Evolutionary conservation across 179 eudicot genomes (phyloP).

Genomic region (Silene vulgaris): DNA sequence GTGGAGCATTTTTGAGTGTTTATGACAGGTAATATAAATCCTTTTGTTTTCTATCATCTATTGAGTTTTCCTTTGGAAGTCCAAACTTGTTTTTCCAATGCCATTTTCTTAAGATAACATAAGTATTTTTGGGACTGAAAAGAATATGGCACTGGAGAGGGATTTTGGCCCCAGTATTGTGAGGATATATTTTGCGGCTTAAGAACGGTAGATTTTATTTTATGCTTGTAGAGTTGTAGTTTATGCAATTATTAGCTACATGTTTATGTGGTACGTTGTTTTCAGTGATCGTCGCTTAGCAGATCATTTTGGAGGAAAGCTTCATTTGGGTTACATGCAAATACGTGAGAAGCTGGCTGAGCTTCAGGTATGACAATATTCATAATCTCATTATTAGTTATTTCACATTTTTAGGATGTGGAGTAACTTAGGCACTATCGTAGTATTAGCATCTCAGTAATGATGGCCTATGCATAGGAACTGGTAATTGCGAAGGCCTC

Average conservation of each 20-base stretch:
- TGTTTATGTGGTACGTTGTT: slow-evolving; percentile 21
- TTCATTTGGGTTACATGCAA: slow-evolving; percentile 97
- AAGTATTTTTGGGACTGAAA: neutral
- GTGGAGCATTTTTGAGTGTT: slow-evolving; percentile 98
- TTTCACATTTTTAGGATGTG: neutral
- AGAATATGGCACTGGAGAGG: neutral
- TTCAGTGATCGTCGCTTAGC: slow-evolving; percentile 96
- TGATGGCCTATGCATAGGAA: neutral
- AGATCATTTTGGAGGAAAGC: slow-evolving; percentile 99
- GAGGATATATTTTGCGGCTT: slow-evolving; percentile 88
- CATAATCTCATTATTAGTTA: neutral
- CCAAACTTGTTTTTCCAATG: neutral
- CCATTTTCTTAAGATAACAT: neutral
- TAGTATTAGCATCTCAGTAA: neutral
- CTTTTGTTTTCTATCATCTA: neutral
- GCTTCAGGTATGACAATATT: slow-evolving; percentile 54
- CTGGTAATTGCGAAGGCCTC: neutral
- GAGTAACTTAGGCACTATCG: slow-evolving; percentile 11
- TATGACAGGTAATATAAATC: slow-evolving; percentile 69
- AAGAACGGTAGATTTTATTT: slow-evolving; percentile 82
- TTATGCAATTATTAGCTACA: slow-evolving; percentile 55
- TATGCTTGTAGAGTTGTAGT: slow-evolving; percentile 59
- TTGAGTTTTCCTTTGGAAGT: neutral
- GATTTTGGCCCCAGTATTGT: slow-evolving; percentile 89
- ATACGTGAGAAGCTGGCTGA: slow-evolving; percentile 93